Conservation (phyloP, 331 rosid species). For the Saraca asoca region DNA sequence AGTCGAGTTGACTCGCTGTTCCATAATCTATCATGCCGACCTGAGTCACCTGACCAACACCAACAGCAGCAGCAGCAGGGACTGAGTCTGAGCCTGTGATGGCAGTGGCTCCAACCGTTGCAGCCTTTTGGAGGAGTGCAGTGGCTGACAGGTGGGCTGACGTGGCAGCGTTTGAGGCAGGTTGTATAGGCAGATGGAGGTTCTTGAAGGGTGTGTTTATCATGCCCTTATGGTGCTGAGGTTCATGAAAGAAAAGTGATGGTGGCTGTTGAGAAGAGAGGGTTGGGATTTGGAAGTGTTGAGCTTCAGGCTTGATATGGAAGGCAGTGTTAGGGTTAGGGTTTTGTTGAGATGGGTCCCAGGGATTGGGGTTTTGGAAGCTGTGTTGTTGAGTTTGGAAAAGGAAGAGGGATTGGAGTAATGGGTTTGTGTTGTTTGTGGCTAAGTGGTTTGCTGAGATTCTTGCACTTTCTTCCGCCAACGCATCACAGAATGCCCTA, state of each 20-base stretch:
- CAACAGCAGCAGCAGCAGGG: not conserved
- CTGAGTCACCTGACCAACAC: conserved; percentile 45
- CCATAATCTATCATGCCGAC: conserved; percentile 45
- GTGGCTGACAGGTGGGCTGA: conserved; percentile 84
- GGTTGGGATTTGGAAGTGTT: conserved; percentile 41
- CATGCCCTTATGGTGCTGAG: conserved; percentile 31
- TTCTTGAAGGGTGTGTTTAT: conserved; percentile 48
- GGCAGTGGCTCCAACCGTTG: conserved; percentile 57
- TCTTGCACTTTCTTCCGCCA: conserved; percentile 94
- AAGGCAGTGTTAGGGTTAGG: conserved; percentile 64
- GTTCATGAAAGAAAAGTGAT: conserved; percentile 28
- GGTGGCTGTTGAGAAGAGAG: conserved; percentile 9
- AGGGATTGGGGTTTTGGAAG: conserved; percentile 41
- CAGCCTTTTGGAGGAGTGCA: conserved; percentile 89
- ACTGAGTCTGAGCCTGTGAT: conserved; percentile 37
- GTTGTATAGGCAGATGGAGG: conserved; percentile 45
- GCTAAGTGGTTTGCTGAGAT: conserved; percentile 57
- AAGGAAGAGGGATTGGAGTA: conserved; percentile 61
- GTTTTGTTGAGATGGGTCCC: conserved; percentile 60
- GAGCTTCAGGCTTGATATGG: conserved; percentile 57
- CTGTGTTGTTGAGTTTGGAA: conserved; percentile 44
- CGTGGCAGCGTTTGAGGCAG: conserved; percentile 38
- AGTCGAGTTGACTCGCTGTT: conserved; percentile 38
- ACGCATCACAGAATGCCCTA: conserved; percentile 93
- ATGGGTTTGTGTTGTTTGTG: conserved; percentile 31